Conservation (phyloP, 257 asterid genomes). For the Sherardia arvensis region DNA sequence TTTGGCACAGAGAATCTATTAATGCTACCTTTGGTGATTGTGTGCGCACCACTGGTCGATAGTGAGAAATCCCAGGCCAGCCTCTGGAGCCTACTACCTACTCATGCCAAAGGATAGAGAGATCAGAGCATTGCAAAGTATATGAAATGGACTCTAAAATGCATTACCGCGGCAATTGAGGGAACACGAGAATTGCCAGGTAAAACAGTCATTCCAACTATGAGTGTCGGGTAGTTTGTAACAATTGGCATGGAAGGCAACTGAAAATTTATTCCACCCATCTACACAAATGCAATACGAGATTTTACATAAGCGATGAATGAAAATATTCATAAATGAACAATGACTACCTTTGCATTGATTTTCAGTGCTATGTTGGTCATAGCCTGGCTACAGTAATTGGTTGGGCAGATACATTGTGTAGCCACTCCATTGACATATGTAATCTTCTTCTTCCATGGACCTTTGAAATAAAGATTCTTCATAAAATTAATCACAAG, state of each 20-base stretch:
- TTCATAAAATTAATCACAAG: too few relatives aligned
- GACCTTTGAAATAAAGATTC: conserved; percentile 43
- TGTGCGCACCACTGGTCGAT: conserved; percentile 58
- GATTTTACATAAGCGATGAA: not conserved
- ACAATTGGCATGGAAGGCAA: conserved; percentile 26
- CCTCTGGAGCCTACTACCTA: conserved; percentile 63
- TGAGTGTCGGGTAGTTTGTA: conserved; percentile 44
- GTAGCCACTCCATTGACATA: conserved; percentile 49
- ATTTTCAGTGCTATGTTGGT: conserved; percentile 61
- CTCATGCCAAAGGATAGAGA: conserved; percentile 5
- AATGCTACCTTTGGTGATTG: conserved; percentile 56
- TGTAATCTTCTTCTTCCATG: conserved; percentile 61
- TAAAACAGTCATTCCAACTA: conserved; percentile 78
- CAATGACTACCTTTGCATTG: conserved; percentile 42
- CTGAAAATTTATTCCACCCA: conserved; percentile 60
- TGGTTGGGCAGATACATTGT: conserved; percentile 55
- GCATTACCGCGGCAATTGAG: conserved; percentile 58
- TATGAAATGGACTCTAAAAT: not conserved
- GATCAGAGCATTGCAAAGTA: not conserved
- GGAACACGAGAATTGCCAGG: conserved; percentile 64
- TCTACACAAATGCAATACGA: conserved; percentile 29
- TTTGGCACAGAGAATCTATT: conserved; percentile 45
- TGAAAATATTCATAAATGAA: not conserved
- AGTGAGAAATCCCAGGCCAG: conserved; percentile 60
- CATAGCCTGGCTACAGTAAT: conserved; percentile 53